phyloP scores from a whole-genome alignment of 2,329 filamentous ascomycete species.

The Graphiopsis chlorocephala region DNA sequence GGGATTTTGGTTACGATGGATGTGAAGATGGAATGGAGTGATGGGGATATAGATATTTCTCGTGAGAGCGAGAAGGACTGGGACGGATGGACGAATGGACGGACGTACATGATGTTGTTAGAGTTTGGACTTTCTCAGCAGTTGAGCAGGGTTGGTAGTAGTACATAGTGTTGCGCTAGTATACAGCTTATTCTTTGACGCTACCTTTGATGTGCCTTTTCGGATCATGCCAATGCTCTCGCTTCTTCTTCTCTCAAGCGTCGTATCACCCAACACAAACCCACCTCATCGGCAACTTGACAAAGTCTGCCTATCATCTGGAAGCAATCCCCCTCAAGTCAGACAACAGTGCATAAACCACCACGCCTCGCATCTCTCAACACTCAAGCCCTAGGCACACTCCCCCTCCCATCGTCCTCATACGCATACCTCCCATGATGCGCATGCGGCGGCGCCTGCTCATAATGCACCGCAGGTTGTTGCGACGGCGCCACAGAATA shows the following conservation, averaged over 20 bases:
- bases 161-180: neutral
- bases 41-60: neutral
- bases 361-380: neutral
- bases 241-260: neutral
- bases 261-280: neutral
- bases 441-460: neutral
- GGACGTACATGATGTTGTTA: neutral
- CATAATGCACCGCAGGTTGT: neutral
- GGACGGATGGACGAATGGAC: too few relatives aligned
- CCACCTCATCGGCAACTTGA: neutral
- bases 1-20: too few relatives aligned
- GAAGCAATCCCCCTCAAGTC: neutral
- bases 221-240: neutral
- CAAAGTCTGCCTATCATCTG: neutral
- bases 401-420: slow-evolving; percentile 6
- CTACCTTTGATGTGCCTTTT: neutral
- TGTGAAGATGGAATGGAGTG: neutral
- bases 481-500: neutral
- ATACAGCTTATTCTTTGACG: neutral
- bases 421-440: slow-evolving; percentile 3
- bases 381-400: slow-evolving; percentile 7
- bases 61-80: neutral
- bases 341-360: neutral
- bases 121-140: neutral
- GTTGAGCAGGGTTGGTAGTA: neutral